A percentile compares a stretch with the other conserved stretches of the same genome.
Conservation (phyloP, 2,329 filamentous ascomycete genomes). For the Sporothrix phasma region DNA sequence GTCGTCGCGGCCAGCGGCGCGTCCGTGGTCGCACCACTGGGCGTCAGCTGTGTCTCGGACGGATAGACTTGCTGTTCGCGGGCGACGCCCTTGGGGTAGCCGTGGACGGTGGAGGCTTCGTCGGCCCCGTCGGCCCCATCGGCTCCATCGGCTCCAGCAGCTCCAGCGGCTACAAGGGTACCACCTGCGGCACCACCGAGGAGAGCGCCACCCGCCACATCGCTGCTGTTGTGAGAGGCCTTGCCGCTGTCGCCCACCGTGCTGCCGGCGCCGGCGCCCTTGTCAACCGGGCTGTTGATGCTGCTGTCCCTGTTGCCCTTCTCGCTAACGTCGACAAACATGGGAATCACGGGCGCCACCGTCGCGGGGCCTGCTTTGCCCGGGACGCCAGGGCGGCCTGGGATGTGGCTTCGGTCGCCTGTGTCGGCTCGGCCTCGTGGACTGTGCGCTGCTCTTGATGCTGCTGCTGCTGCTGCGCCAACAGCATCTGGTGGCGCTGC, state of each 20-base stretch:
- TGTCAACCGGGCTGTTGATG: neutral
- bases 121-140: too few relatives aligned
- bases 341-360: neutral
- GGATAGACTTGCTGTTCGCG: neutral
- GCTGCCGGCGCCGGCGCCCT: neutral
- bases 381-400: neutral
- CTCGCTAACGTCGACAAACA: slow-evolving; percentile 5
- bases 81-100: neutral
- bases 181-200: neutral
- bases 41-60: neutral
- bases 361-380: neutral
- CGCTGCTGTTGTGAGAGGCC: neutral
- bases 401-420: neutral
- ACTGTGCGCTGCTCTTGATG: neutral
- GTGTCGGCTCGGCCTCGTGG: neutral
- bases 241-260: neutral
- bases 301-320: neutral
- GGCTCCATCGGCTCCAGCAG: too few relatives aligned
- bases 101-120: too few relatives aligned
- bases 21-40: neutral
- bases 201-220: too few relatives aligned
- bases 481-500: neutral
- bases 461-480: neutral
- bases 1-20: neutral
- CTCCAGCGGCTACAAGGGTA: neutral